Percentiles rank a stretch among this genome's conserved stretches.
These are phyloP conservation scores for Phialocephala subalpina DNA, from an alignment of 2,329 filamentous ascomycete genomes.

Conservation along the genomic window DNA sequence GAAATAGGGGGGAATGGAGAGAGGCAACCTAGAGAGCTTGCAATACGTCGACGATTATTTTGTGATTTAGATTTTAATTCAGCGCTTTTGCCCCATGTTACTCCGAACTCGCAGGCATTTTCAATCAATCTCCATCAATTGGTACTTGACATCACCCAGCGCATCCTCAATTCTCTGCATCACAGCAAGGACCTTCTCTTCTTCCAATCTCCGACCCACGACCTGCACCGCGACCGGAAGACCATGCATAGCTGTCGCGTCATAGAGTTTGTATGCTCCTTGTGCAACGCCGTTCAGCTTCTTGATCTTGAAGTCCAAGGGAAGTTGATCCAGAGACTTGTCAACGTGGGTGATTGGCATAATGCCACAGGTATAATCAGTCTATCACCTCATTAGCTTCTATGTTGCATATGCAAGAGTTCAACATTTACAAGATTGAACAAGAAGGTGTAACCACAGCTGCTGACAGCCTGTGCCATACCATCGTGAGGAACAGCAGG, in stretches of 20 bases:
- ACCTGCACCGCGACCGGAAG: slow-evolving; percentile 77
- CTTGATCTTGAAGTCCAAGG: slow-evolving; percentile 64
- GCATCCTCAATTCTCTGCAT: slow-evolving; percentile 71
- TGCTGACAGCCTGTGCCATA: slow-evolving; percentile 85
- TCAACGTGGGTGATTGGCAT: slow-evolving; percentile 89
- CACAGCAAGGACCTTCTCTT: slow-evolving; percentile 46
- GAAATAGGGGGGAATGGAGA: background rate
- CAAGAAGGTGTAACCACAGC: slow-evolving; percentile 91
- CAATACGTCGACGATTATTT: background rate
- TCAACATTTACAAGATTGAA: slow-evolving; percentile 77
- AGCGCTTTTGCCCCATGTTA: background rate
- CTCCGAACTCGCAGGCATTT: background rate
- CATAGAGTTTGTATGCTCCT: slow-evolving; percentile 87
- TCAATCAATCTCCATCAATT: slow-evolving; percentile 53
- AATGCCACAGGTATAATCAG: slow-evolving; percentile 87
- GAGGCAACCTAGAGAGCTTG: background rate
- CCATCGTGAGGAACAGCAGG: slow-evolving; percentile 68
- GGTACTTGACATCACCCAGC: slow-evolving; percentile 65
- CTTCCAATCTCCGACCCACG: slow-evolving; percentile 43
- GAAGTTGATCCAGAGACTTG: slow-evolving; percentile 69
- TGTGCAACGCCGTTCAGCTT: slow-evolving; percentile 80
- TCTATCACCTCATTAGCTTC: slow-evolving; percentile 50
- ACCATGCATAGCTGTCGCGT: slow-evolving; percentile 84
- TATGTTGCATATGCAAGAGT: background rate
- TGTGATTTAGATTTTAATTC: background rate